A percentile compares a stretch with the other conserved stretches of the same genome.
Evolutionary conservation across 805 yeast species (phyloP).

Genomic region (Candida wancherniae): DNA sequence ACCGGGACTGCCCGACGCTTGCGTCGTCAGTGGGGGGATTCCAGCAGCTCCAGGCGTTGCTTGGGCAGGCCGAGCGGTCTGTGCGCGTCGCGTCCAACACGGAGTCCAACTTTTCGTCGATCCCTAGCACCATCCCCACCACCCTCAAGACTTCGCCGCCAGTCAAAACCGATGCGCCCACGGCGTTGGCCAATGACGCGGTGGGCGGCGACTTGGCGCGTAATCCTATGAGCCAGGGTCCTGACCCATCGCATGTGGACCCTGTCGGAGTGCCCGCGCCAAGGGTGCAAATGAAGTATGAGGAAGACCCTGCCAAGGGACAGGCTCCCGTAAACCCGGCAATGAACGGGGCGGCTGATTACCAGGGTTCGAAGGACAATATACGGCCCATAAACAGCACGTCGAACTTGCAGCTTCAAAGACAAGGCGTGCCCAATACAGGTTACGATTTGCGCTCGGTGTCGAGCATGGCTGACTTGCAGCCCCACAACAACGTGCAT

Average conservation of each 20-base stretch:
- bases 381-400: constrained; percentile 30
- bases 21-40: constrained; percentile 43
- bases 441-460: constrained; percentile 13
- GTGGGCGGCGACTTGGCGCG: constrained; percentile 1
- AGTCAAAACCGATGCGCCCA: background rate
- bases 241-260: constrained; percentile 4
- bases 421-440: constrained; percentile 4
- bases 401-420: constrained; percentile 25
- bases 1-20: constrained; percentile 45
- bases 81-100: constrained; percentile 23
- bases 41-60: constrained; percentile 40
- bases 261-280: constrained; percentile 10
- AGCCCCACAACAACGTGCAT: constrained; percentile 6
- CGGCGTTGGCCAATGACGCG: constrained; percentile 1
- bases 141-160: constrained; percentile 20
- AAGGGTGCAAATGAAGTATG: constrained; percentile 9
- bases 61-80: constrained; percentile 30
- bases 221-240: too few species aligned
- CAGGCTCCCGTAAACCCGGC: too few species aligned
- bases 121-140: constrained; percentile 39
- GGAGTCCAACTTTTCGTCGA: constrained; percentile 22
- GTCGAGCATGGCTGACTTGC: constrained; percentile 18
- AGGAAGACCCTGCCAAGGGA: too few species aligned
- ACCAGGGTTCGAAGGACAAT: constrained; percentile 9
- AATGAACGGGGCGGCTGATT: constrained; percentile 6